Percentiles rank a stretch among this genome's conserved stretches.
Evolutionary conservation across 164 flowering plant species (phyloP).

Genomic region (Magnolia officinalis): DNA sequence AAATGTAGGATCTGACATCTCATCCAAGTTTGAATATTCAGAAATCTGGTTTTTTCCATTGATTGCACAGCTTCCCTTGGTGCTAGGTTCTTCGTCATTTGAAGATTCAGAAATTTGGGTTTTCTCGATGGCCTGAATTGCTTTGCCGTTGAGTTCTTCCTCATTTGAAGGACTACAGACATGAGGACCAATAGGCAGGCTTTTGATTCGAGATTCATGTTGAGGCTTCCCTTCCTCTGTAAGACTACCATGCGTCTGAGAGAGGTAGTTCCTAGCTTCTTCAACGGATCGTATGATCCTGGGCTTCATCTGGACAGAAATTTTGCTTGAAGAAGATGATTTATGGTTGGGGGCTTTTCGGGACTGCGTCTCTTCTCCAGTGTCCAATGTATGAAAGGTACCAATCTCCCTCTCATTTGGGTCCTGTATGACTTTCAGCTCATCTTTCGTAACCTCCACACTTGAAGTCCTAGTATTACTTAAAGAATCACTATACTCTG

Average conservation of each 20-base stretch:
- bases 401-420: constrained; percentile 8
- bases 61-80: constrained; percentile 8
- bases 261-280: constrained; percentile 78
- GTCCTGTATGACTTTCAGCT: constrained; percentile 8
- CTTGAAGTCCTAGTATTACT: constrained; percentile 8
- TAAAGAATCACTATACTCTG: constrained; percentile 16
- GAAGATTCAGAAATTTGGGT: constrained; percentile 9
- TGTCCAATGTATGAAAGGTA: not conserved
- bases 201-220: constrained; percentile 12
- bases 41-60: constrained; percentile 2
- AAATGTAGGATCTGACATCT: constrained; percentile 17
- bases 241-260: constrained; percentile 27
- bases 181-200: constrained; percentile 9
- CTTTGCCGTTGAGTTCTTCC: constrained; percentile 7
- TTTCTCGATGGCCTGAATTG: constrained; percentile 9
- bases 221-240: constrained; percentile 13
- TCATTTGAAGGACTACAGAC: constrained; percentile 13
- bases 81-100: constrained; percentile 13
- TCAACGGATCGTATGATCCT: constrained; percentile 60
- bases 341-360: constrained; percentile 14
- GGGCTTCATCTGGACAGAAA: constrained; percentile 31
- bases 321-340: constrained; percentile 14
- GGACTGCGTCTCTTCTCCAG: constrained; percentile 13
- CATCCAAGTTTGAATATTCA: constrained; percentile 12
- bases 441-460: constrained; percentile 9